Conservation (phyloP, 257 asterid species). For the Voacanga thouarsii region DNA sequence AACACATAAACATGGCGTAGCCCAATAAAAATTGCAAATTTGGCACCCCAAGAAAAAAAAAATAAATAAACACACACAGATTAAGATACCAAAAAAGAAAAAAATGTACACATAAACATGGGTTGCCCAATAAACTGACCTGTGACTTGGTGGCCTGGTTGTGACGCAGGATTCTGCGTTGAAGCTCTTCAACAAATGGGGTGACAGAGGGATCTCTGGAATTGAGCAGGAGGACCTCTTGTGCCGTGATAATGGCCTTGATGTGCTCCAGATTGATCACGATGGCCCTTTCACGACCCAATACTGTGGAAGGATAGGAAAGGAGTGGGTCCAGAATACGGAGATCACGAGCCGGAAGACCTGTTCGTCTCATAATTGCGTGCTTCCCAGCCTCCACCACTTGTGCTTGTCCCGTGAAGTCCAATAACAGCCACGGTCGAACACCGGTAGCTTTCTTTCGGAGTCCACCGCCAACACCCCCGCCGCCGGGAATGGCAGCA, state of each 20-base stretch:
- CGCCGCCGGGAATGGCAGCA: conserved; percentile 25
- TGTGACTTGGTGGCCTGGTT: conserved; percentile 70
- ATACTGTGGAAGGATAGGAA: conserved; percentile 81
- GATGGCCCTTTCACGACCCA: conserved; percentile 92
- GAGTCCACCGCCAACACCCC: conserved; percentile 29
- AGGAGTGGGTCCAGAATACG: conserved; percentile 84
- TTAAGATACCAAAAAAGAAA: too few relatives aligned
- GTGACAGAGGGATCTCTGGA: conserved; percentile 82
- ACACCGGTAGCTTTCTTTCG: conserved; percentile 86
- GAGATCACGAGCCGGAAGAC: conserved; percentile 95
- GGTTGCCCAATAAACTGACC: conserved; percentile 29
- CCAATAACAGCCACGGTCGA: conserved; percentile 79
- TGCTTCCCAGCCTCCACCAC: conserved; percentile 90
- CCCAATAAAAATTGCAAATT: background rate
- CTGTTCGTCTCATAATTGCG: conserved; percentile 92
- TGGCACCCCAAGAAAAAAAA: too few relatives aligned
- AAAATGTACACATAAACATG: background rate
- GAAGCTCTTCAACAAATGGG: conserved; percentile 88
- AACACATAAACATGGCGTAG: background rate
- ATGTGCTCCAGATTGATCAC: conserved; percentile 93
- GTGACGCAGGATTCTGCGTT: conserved; percentile 68
- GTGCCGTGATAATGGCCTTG: conserved; percentile 92
- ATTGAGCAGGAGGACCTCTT: conserved; percentile 77
- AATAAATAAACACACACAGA: too few relatives aligned
- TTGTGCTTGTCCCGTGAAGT: conserved; percentile 79